These are phyloP conservation scores for Suillus paluster DNA, from an alignment of 768 basidiomycete species.

Conservation along the genomic window DNA sequence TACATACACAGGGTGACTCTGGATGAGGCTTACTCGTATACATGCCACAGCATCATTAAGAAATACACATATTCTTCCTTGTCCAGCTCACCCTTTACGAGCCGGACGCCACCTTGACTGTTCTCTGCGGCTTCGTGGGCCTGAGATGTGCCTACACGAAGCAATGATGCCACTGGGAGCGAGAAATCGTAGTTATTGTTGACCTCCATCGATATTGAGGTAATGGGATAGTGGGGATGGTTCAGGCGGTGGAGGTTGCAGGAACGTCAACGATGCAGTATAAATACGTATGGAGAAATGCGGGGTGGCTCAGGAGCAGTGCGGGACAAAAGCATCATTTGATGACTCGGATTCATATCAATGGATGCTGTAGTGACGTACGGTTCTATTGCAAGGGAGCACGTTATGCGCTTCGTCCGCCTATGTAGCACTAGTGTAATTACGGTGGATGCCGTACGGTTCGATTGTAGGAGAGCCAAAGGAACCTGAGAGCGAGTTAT, in stretches of 20 bases:
- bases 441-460: too few relatives aligned
- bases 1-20: not conserved
- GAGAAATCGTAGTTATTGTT: slow-evolving; percentile 24
- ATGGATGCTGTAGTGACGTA: not conserved
- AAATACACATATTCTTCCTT: slow-evolving; percentile 70
- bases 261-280: not conserved
- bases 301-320: not conserved
- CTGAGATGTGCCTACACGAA: slow-evolving; percentile 42
- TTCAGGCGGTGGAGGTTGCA: not conserved
- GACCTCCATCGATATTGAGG: not conserved
- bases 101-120: slow-evolving; percentile 57
- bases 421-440: too few relatives aligned
- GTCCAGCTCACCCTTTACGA: slow-evolving; percentile 61
- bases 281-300: not conserved
- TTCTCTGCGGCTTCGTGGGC: slow-evolving; percentile 64
- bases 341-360: too few relatives aligned
- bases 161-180: slow-evolving; percentile 40
- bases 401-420: not conserved
- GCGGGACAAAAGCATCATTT: not conserved
- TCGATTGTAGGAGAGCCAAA: too few relatives aligned
- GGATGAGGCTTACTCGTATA: slow-evolving; percentile 65
- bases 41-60: slow-evolving; percentile 78
- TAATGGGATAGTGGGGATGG: not conserved
- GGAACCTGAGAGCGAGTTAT: too few relatives aligned
- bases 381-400: not conserved